Conservation (phyloP, 768 basidiomycete species). For the Rhizopogon salebrosus region DNA sequence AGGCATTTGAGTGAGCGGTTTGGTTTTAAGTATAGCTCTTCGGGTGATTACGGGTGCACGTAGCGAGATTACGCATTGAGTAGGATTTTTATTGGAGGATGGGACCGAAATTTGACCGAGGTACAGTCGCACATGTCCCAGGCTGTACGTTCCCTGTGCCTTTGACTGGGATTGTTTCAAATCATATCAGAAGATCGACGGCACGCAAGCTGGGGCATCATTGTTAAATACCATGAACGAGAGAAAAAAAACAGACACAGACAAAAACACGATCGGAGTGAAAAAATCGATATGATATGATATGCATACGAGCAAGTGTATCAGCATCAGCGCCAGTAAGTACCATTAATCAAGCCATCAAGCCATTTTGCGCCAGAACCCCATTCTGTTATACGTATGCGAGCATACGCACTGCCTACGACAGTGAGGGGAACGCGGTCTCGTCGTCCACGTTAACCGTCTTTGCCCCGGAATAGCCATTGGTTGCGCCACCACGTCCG, state of each 20-base stretch:
- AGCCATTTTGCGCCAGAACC: conserved; percentile 3
- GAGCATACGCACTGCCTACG: conserved; percentile 26
- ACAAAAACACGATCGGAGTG: neutral
- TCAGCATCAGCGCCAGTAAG: neutral
- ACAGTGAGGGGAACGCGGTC: conserved; percentile 85
- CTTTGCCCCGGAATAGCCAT: conserved; percentile 28
- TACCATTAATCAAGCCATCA: neutral
- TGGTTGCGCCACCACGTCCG: conserved; percentile 38
- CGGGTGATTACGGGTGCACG: neutral
- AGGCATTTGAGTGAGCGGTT: neutral
- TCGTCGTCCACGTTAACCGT: conserved; percentile 75
- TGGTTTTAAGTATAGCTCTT: neutral
- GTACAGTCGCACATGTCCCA: no score
- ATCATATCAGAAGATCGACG: conserved; percentile 5
- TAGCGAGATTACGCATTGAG: neutral
- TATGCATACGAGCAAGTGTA: conserved; percentile 1
- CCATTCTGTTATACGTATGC: conserved; percentile 1
- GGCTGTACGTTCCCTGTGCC: no score
- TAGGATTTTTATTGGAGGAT: conserved; percentile 6
- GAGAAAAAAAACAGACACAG: neutral
- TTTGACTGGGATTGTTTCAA: neutral
- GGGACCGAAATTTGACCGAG: neutral
- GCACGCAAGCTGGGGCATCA: neutral
- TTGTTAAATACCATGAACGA: conserved; percentile 4
- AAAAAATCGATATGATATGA: neutral